phyloP scores from a whole-genome alignment of 1,284 basidiomycete species.

The Tylopilus sp. region DNA sequence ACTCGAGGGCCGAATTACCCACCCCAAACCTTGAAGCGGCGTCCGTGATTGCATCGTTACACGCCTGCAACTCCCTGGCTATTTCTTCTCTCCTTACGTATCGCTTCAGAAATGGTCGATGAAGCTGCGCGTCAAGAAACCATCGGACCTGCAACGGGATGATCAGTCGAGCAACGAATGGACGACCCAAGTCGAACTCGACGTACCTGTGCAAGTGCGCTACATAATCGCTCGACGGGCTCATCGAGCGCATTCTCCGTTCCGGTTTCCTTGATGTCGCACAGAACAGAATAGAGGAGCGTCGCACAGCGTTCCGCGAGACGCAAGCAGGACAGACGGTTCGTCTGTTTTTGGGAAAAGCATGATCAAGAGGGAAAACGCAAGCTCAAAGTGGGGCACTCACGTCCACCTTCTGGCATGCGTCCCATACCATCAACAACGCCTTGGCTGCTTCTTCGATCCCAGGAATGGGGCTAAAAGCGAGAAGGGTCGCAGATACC shows the following conservation, averaged over 20 bases:
- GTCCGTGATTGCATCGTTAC: too few species aligned
- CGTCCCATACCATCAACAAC: slow-evolving; percentile 59
- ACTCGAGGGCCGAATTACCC: too few species aligned
- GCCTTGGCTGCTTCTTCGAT: slow-evolving; percentile 49
- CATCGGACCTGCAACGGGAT: slow-evolving; percentile 41
- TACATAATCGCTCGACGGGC: slow-evolving; percentile 42
- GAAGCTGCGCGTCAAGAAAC: slow-evolving; percentile 57
- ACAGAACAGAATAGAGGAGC: slow-evolving; percentile 44
- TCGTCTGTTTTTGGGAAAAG: slow-evolving; percentile 41
- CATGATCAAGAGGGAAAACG: slow-evolving; percentile 1
- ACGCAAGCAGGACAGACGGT: slow-evolving; percentile 48
- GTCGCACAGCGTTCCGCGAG: slow-evolving; percentile 51
- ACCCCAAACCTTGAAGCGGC: too few species aligned
- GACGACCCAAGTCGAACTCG: background rate
- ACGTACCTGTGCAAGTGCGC: slow-evolving; percentile 45
- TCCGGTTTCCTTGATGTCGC: slow-evolving; percentile 44
- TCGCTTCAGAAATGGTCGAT: slow-evolving; percentile 72
- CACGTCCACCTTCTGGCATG: slow-evolving; percentile 58
- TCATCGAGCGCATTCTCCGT: slow-evolving; percentile 17
- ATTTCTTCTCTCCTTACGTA: slow-evolving; percentile 55
- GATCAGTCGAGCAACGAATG: background rate
- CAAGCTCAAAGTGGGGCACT: slow-evolving; percentile 23
- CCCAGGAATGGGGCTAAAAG: slow-evolving; percentile 55
- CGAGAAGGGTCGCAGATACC: slow-evolving; percentile 42
- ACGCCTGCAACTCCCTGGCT: too few species aligned